These are phyloP conservation scores for Silene latifolia DNA, from an alignment of 148 eudicot genomes.

Conservation along the genomic window DNA sequence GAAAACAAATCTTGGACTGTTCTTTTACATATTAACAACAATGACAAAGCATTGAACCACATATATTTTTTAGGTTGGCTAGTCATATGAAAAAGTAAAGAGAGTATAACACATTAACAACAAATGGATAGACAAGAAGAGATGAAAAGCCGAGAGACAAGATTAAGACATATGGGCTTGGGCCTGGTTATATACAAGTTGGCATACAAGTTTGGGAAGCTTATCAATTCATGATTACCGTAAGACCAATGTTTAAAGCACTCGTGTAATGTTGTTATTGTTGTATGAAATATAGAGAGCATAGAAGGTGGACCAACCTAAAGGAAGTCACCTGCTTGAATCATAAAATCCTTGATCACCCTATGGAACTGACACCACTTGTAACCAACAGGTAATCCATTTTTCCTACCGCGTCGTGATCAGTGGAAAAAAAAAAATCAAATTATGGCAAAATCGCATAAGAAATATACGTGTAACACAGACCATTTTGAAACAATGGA, in stretches of 20 bases:
- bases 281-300: neutral
- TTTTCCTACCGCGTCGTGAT: conserved; percentile 54
- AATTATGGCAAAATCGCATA: too few species aligned
- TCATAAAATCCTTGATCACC: conserved; percentile 94
- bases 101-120: too few species aligned
- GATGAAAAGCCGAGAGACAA: too few species aligned
- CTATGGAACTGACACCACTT: conserved; percentile 95
- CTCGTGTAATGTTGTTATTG: neutral
- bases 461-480: too few species aligned
- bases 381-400: conserved; percentile 93
- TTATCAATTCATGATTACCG: neutral
- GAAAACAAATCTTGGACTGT: neutral
- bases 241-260: neutral
- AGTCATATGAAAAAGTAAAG: too few species aligned
- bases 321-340: conserved; percentile 88
- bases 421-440: conserved; percentile 3
- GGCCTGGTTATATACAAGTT: too few species aligned
- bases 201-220: neutral
- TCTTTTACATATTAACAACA: neutral
- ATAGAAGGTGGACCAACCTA: conserved; percentile 48
- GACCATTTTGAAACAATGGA: neutral
- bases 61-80: neutral
- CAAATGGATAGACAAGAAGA: too few species aligned
- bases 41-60: neutral
- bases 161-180: too few species aligned